Evolutionary conservation across 805 yeast species (phyloP).

Genomic region (Starmerella davenportii): DNA sequence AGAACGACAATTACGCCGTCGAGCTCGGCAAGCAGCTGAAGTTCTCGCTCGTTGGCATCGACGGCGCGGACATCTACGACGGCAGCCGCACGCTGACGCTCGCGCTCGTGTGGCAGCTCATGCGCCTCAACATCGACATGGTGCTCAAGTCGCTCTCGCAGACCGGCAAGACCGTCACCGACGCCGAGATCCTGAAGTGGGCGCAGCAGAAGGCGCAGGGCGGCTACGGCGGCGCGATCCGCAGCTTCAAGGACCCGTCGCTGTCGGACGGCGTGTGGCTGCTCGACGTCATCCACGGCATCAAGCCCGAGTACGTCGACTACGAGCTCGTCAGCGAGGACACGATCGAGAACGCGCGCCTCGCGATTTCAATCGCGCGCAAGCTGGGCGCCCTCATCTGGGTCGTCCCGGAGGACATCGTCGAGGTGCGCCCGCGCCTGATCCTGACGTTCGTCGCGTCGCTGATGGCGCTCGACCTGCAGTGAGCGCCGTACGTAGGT

Average conservation of each 20-base stretch:
- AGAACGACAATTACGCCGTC: constrained; percentile 96
- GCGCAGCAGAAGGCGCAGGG: constrained; percentile 58
- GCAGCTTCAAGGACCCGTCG: constrained; percentile 73
- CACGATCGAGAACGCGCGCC: constrained; percentile 79
- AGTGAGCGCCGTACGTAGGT: no score
- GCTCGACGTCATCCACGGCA: constrained; percentile 76
- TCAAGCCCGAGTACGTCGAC: constrained; percentile 95
- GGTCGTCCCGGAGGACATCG: constrained; percentile 99
- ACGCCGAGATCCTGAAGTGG: constrained; percentile 80
- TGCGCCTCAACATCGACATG: constrained; percentile 84
- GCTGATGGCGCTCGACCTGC: constrained; percentile 47
- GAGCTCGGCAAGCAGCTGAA: constrained; percentile 83
- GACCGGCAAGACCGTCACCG: constrained; percentile 60
- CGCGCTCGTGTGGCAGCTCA: constrained; percentile 94
- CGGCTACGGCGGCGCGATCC: constrained; percentile 70
- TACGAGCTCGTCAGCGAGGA: constrained; percentile 84
- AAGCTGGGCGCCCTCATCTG: constrained; percentile 94
- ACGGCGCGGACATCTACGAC: constrained; percentile 92
- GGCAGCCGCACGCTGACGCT: constrained; percentile 77
- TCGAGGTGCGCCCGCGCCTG: constrained; percentile 85
- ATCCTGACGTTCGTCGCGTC: constrained; percentile 90
- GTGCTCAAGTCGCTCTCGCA: constrained; percentile 59
- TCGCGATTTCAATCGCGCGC: constrained; percentile 96
- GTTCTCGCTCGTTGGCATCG: constrained; percentile 91
- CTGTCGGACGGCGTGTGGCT: constrained; percentile 64